Evolutionary conservation across 2,329 filamentous ascomycete species (phyloP), one percentile per base, ranked within the genome.

Genomic region (Cylindrodendrum hubeiense): DNA sequence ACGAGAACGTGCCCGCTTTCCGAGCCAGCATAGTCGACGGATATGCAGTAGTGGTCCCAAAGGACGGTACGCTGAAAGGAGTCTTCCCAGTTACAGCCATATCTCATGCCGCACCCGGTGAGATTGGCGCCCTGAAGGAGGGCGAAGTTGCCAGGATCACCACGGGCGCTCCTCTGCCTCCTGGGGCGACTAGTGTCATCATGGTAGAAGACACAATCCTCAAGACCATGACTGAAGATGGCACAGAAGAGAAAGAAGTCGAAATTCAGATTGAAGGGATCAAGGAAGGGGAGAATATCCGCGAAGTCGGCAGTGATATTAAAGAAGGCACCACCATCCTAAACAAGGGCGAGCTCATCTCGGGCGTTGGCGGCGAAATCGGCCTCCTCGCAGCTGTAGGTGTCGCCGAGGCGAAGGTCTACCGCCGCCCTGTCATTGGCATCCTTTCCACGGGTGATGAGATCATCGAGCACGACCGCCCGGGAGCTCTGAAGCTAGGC

Each of bases 21-120:
- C 86, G 94, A 63, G 96, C 96, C 19, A 98, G 95, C 76, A 98
- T 98, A 43, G 96, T 99, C 1, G 96, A 99, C 78, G 96, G 96
- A 1, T 99, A 99, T 76, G 96, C 96, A 3, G 88, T 97, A 0
- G 89, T 95, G 39, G 91, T 89, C 6, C 86, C 87, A 57, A 81
- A 82, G 30, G 84, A 89, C 43, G 89, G 86, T 0, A 89, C 86
- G 52, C 87, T 93, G 52, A 93, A 91, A 72, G 95, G 95, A 0
- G 81, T 91, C 1, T 98, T 96, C 75, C 94, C 95, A 0, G 95
- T 99, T 15, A 90, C 91, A 1, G 91, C 93, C 0, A 86, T 98
- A 13, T 97, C 94, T 0, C 94, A 98, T 76, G 96, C 96, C 12
- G 88, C 93, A 17, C 89, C 94, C 0, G 88, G 90, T 0, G 88